Evolutionary conservation across 805 yeast species (phyloP).

Genomic region (Schwanniomyces polymorphus): DNA sequence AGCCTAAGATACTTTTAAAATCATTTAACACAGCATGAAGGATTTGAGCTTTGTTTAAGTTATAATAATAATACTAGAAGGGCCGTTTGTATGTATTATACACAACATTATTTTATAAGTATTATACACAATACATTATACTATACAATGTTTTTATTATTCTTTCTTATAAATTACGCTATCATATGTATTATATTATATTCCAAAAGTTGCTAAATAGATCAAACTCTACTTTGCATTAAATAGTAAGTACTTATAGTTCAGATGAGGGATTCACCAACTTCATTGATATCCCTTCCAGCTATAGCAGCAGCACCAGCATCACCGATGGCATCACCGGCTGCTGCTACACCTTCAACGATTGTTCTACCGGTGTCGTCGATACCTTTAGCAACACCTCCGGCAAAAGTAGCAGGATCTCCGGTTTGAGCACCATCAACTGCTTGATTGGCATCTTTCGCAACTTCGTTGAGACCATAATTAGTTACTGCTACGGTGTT

Average conservation of each 20-base stretch:
- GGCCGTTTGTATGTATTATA: no score
- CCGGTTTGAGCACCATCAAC: background rate
- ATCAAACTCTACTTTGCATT: no score
- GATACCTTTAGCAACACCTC: background rate
- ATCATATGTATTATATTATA: background rate
- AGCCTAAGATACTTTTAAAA: conserved; percentile 19
- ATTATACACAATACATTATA: no score
- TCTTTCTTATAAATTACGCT: no score
- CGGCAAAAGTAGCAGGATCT: background rate
- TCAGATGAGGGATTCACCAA: background rate
- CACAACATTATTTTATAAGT: no score
- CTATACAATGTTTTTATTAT: no score
- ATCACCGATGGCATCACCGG: background rate
- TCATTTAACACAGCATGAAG: conserved; percentile 18
- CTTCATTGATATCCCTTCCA: background rate
- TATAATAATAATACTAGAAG: background rate
- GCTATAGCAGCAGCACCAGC: background rate
- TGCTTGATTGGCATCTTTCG: background rate
- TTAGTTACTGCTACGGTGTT: background rate
- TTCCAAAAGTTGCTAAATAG: background rate
- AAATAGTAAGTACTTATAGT: background rate
- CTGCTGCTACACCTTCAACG: background rate
- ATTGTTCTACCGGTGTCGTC: background rate
- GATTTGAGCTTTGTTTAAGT: background rate
- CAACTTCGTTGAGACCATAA: background rate